Conservation (phyloP, 306 rosid species). For the Chamaecrista fasciculata region DNA sequence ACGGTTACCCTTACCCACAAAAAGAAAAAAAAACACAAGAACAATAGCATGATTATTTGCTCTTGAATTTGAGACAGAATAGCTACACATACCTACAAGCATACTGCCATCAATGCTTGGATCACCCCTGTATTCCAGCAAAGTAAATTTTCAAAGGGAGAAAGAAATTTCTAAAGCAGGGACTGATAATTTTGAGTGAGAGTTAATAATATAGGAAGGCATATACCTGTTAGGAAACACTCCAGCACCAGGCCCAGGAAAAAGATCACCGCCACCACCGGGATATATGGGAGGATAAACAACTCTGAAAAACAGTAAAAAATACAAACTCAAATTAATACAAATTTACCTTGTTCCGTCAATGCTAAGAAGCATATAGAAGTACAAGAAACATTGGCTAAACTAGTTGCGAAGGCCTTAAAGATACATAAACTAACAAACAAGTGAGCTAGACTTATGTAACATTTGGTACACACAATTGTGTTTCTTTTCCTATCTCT, state of each 20-base stretch:
- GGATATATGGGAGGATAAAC: slow-evolving; percentile 44
- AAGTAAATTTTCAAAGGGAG: not conserved
- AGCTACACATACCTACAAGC: slow-evolving; percentile 48
- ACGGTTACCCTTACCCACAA: too few species aligned
- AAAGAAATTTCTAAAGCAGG: not conserved
- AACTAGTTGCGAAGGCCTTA: not conserved
- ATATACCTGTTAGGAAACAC: slow-evolving; percentile 49
- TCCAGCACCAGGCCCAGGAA: slow-evolving; percentile 71
- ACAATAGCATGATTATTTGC: not conserved
- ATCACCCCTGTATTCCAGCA: slow-evolving; percentile 38
- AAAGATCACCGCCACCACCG: slow-evolving; percentile 45
- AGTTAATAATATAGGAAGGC: not conserved
- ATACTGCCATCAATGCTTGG: slow-evolving; percentile 48
- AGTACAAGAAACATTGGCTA: not conserved
- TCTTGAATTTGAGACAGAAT: not conserved
- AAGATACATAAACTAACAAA: not conserved
- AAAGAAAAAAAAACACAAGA: too few species aligned
- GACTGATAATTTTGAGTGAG: not conserved
- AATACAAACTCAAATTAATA: not conserved
- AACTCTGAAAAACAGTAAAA: slow-evolving; percentile 35
- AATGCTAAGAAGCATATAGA: not conserved
- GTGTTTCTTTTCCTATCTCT: not conserved
- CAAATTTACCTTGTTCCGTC: not conserved
- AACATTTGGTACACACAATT: not conserved
- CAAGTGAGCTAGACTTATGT: not conserved